A percentile compares a stretch with the other conserved stretches of the same genome.
These are phyloP conservation scores for Penicillium occitanis DNA, from an alignment of 2,329 filamentous ascomycete genomes.

Conservation along the genomic window DNA sequence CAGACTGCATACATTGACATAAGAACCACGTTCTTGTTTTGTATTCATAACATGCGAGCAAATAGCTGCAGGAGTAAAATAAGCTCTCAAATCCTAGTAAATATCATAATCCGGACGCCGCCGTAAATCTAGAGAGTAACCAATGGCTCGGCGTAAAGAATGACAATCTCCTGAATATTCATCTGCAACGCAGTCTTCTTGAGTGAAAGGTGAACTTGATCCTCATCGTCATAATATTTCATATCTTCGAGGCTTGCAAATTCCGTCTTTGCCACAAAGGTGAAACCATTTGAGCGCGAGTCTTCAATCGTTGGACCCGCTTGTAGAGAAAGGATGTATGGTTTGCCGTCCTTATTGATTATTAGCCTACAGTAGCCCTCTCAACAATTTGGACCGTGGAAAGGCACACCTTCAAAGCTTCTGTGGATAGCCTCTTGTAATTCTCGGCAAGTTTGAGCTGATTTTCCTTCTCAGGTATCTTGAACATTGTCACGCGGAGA, in stretches of 20 bases:
- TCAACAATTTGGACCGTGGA: no score
- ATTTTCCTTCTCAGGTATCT: slow-evolving; percentile 11
- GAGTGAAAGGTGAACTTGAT: slow-evolving; percentile 55
- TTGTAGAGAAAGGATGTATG: slow-evolving; percentile 64
- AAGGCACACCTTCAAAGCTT: slow-evolving; percentile 9
- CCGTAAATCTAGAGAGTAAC: neutral
- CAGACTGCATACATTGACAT: neutral
- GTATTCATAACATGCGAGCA: neutral
- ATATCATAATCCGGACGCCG: neutral
- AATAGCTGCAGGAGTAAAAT: neutral
- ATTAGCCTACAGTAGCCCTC: neutral
- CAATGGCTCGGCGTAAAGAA: slow-evolving; percentile 35
- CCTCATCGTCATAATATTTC: slow-evolving; percentile 66
- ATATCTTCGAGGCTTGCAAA: slow-evolving; percentile 68
- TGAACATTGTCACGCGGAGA: slow-evolving; percentile 14
- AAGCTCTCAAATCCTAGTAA: neutral
- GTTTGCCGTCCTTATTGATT: slow-evolving; percentile 62
- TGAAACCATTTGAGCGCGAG: slow-evolving; percentile 64
- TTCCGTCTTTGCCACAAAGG: slow-evolving; percentile 60
- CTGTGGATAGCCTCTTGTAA: slow-evolving; percentile 9
- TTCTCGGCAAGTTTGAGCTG: slow-evolving; percentile 12
- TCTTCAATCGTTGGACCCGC: slow-evolving; percentile 58
- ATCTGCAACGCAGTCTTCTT: slow-evolving; percentile 34
- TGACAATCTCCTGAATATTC: slow-evolving; percentile 34
- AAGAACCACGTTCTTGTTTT: no score